Conservation (phyloP, 2,329 filamentous ascomycete species). For the Colletotrichum sp. region DNA sequence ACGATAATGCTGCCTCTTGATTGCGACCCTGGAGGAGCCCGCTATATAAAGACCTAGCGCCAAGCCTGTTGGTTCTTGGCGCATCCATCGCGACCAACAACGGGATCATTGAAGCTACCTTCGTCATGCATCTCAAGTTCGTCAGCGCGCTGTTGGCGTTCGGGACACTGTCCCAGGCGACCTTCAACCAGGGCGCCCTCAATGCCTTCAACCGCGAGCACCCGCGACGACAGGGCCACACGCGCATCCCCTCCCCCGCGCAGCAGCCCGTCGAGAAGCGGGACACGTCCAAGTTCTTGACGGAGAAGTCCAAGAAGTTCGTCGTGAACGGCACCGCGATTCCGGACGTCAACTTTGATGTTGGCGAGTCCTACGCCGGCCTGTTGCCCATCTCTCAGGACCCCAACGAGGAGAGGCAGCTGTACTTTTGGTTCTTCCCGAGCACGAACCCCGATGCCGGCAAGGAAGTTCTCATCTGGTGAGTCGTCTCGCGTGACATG, state of each 20-base stretch:
- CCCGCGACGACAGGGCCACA: neutral
- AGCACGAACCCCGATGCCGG: slow-evolving; percentile 52
- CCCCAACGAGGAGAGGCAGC: slow-evolving; percentile 50
- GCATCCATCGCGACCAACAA: neutral
- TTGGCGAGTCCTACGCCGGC: slow-evolving; percentile 71
- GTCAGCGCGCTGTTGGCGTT: neutral
- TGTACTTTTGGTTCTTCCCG: slow-evolving; percentile 74
- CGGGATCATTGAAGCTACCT: neutral
- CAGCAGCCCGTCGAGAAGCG: neutral
- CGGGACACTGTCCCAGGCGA: neutral
- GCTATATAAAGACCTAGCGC: neutral
- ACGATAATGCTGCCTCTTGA: neutral
- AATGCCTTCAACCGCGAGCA: neutral
- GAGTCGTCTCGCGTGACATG: accelerated
- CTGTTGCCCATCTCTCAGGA: slow-evolving; percentile 60
- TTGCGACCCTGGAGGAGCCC: neutral
- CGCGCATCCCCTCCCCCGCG: neutral
- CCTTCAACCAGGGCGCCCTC: neutral
- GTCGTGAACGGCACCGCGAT: slow-evolving; percentile 68
- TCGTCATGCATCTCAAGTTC: neutral
- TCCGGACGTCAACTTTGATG: slow-evolving; percentile 73
- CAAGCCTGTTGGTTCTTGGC: neutral
- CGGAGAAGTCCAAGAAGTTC: slow-evolving; percentile 39
- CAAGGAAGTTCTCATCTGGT: slow-evolving; percentile 68
- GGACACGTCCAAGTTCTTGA: neutral